phyloP scores from a whole-genome alignment of 1,139 yeast genomes.

The Candida pseudocylindracea region DNA sequence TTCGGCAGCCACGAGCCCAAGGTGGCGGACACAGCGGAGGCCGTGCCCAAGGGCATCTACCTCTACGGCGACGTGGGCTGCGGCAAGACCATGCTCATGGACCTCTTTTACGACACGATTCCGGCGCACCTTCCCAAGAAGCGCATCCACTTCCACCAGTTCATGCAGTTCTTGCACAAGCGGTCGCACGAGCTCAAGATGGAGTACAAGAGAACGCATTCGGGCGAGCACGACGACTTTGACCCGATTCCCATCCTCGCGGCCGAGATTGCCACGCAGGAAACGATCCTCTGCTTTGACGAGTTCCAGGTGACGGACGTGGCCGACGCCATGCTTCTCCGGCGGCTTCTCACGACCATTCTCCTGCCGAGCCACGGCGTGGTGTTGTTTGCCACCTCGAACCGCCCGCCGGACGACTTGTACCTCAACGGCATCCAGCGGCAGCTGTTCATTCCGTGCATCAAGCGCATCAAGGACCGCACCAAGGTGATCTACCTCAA shows the following conservation, averaged over 20 bases:
- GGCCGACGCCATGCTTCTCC: slow-evolving; percentile 90
- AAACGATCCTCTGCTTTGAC: slow-evolving; percentile 78
- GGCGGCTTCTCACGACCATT: slow-evolving; percentile 47
- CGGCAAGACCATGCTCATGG: slow-evolving; percentile 98
- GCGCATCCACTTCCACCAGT: slow-evolving; percentile 85
- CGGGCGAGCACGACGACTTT: slow-evolving; percentile 21
- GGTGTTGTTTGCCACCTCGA: slow-evolving; percentile 78
- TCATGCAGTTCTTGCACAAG: slow-evolving; percentile 87
- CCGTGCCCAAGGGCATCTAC: slow-evolving; percentile 47
- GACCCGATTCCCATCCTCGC: slow-evolving; percentile 80
- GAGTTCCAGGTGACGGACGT: slow-evolving; percentile 95
- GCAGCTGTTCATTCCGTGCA: slow-evolving; percentile 79
- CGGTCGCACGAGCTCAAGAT: slow-evolving; percentile 57
- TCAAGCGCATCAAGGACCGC: slow-evolving; percentile 48
- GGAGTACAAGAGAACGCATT: slow-evolving; percentile 13
- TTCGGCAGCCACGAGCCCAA: slow-evolving; percentile 6
- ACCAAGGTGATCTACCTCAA: slow-evolving; percentile 63
- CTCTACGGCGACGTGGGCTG: slow-evolving; percentile 96
- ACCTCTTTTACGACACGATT: slow-evolving; percentile 65
- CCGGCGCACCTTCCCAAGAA: slow-evolving; percentile 57
- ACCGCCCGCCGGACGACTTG: slow-evolving; percentile 84
- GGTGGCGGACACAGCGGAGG: slow-evolving; percentile 1
- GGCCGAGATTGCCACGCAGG: slow-evolving; percentile 51
- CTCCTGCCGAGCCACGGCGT: slow-evolving; percentile 55
- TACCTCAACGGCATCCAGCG: slow-evolving; percentile 89